Base-by-base conservation (phyloP, 2,329 filamentous ascomycete genomes). In the Hypomyces rosellus region DNA sequence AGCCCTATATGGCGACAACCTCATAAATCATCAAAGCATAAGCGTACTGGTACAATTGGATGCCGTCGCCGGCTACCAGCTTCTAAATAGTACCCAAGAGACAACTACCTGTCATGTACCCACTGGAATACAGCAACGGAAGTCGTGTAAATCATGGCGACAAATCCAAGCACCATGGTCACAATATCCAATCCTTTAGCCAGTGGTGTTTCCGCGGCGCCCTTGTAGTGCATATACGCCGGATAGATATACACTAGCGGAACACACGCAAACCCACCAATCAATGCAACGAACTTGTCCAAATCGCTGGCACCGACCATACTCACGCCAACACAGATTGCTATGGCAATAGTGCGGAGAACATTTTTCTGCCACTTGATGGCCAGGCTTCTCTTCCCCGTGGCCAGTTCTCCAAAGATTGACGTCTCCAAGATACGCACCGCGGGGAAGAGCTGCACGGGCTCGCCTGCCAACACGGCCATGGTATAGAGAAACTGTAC, bases 321-420 rank as follows among this genome's bases (percentile, higher is more conserved):
- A 14, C 83, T 76, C 40, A 89, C 72, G 16, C 72, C 70, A 8
- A 80, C 81, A 55, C 84, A 86, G 8, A 82, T 36, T 1, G 75
- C 63, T 33, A 86, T 79, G 18, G 86, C 61, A 0, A 63, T 59
- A 0, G 80, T 74, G 18, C 85, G 74, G 58, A 89, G 80, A 1
- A 67, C 75, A 58, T 89, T 89, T 75, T 89, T 89, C 69, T 83
- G 82, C 86, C 86, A 89, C 64, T 89, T 89, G 55, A 83, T 85
- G 36, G 74, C 68, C 34, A 71, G 64, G 54, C 77, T 79, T 59
- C 78, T 80, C 69, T 86, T 88, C 34, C 86, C 86, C 5, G 68
- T 69, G 0, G 84, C 86, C 50, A 76, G 74, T 53, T 78, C 73
- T n/a, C 82, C 82, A 52, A 89, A 88, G 14, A 88, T 62, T 41